phyloP scores from a whole-genome alignment of 257 asterid species.

The Ocimum tenuiflorum region DNA sequence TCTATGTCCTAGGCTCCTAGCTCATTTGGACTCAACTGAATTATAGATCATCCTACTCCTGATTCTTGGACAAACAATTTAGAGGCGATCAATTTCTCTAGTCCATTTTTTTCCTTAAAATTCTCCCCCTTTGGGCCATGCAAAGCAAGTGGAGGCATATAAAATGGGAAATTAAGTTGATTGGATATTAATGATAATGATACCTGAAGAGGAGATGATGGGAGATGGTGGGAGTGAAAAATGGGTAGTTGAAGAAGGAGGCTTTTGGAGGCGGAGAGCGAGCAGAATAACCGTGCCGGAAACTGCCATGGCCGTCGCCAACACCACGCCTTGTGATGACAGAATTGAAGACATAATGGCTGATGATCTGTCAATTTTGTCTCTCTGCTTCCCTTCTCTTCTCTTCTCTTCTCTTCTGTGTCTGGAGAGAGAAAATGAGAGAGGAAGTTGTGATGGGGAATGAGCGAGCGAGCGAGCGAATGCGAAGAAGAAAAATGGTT shows the following conservation, averaged over 20 bases:
- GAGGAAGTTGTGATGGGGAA: not conserved
- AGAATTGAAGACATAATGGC: slow-evolving; percentile 42
- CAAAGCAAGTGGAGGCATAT: not conserved
- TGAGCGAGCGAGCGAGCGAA: slow-evolving; percentile 6
- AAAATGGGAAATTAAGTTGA: too few relatives aligned
- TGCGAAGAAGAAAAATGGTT: slow-evolving; percentile 6
- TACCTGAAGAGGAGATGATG: slow-evolving; percentile 47
- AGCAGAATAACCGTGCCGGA: slow-evolving; percentile 76
- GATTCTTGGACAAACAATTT: too few relatives aligned
- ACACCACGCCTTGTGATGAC: slow-evolving; percentile 54
- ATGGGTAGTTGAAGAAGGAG: slow-evolving; percentile 26
- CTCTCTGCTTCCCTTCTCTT: too few relatives aligned
- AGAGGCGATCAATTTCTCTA: too few relatives aligned
- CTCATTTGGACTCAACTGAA: too few relatives aligned
- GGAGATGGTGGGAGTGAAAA: slow-evolving; percentile 39
- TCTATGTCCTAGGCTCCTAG: too few relatives aligned
- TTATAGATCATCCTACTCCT: too few relatives aligned
- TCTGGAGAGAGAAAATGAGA: not conserved
- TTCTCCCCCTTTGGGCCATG: not conserved
- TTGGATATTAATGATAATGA: too few relatives aligned
- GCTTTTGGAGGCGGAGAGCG: slow-evolving; percentile 57
- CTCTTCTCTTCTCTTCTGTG: not conserved
- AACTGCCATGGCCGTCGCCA: slow-evolving; percentile 87
- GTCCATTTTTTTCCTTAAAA: too few relatives aligned
- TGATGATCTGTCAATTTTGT: not conserved